These are phyloP conservation scores for Globisporangium alternatum DNA, from an alignment of 352 stramenopile genomes.

Conservation along the genomic window DNA sequence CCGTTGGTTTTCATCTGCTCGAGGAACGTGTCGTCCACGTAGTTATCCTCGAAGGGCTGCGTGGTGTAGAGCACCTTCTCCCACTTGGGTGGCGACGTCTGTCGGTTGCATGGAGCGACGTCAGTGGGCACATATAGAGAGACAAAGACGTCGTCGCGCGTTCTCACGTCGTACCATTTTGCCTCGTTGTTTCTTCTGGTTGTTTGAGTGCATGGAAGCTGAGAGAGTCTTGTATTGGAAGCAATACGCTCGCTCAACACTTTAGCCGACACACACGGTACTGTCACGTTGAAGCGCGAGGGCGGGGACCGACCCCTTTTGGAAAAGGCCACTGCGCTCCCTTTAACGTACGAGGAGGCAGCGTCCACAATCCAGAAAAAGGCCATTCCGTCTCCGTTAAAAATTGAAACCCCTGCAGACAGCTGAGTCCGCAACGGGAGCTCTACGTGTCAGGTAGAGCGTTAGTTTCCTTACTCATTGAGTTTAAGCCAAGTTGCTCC, in stretches of 20 bases:
- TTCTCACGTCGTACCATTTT: slow-evolving; percentile 6
- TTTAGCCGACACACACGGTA: not conserved
- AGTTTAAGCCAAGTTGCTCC: slow-evolving; percentile 74
- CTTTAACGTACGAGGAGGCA: slow-evolving; percentile 38
- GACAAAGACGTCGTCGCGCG: not conserved
- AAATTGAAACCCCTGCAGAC: slow-evolving; percentile 57
- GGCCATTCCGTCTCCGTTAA: slow-evolving; percentile 80
- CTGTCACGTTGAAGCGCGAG: not conserved
- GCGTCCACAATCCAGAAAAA: slow-evolving; percentile 20
- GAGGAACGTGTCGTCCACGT: slow-evolving; percentile 88
- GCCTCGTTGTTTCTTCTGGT: not conserved
- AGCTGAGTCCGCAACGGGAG: slow-evolving; percentile 40
- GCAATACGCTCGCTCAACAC: not conserved
- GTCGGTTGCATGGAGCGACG: not conserved
- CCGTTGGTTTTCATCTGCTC: slow-evolving; percentile 90
- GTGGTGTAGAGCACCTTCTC: slow-evolving; percentile 86
- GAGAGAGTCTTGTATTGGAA: not conserved
- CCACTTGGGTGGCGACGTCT: slow-evolving; percentile 34
- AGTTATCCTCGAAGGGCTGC: slow-evolving; percentile 90
- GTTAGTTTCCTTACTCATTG: slow-evolving; percentile 93
- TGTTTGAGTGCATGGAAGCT: not conserved
- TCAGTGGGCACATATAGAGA: not conserved
- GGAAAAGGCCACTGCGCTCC: slow-evolving; percentile 23
- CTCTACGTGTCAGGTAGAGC: slow-evolving; percentile 86
- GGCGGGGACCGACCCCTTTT: slow-evolving; percentile 52